A percentile compares a stretch with the other conserved stretches of the same genome.
Evolutionary conservation across 768 basidiomycete genomes (phyloP).

Genomic region (Stropharia rugosoannulata): DNA sequence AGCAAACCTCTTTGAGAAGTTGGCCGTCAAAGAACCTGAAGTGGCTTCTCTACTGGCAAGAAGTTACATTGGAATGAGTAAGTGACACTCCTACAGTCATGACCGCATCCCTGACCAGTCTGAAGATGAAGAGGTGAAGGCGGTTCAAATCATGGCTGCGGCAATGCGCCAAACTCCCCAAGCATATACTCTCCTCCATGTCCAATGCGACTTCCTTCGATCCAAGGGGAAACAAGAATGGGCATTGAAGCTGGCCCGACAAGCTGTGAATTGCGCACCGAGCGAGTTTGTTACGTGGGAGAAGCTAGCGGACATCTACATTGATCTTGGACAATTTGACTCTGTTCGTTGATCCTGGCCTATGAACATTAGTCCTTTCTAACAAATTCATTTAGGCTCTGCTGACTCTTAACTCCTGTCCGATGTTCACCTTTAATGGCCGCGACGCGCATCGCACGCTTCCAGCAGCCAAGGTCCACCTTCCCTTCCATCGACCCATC

Average conservation of each 20-base stretch:
- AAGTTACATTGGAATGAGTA: slow-evolving; percentile 97
- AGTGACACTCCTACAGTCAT: slow-evolving; percentile 28
- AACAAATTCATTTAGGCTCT: slow-evolving; percentile 48
- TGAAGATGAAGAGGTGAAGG: slow-evolving; percentile 97
- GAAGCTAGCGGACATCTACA: slow-evolving; percentile 93
- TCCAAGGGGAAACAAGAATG: slow-evolving; percentile 83
- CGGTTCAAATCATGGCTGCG: slow-evolving; percentile 86
- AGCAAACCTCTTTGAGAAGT: slow-evolving; percentile 92
- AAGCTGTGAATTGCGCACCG: slow-evolving; percentile 97
- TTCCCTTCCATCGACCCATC: slow-evolving; percentile 85
- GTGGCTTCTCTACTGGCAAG: slow-evolving; percentile 83
- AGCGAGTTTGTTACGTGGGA: slow-evolving; percentile 99
- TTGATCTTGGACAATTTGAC: slow-evolving; percentile 86
- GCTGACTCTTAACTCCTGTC: slow-evolving; percentile 96
- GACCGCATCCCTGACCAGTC: not conserved
- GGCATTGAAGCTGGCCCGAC: slow-evolving; percentile 88
- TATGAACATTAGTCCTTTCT: not conserved
- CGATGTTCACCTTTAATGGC: slow-evolving; percentile 99
- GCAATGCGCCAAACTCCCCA: slow-evolving; percentile 87
- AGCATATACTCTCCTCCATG: slow-evolving; percentile 92
- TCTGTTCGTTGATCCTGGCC: slow-evolving; percentile 39
- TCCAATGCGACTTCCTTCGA: slow-evolving; percentile 91
- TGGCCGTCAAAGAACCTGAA: slow-evolving; percentile 84
- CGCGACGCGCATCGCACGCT: slow-evolving; percentile 89
- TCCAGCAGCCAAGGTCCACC: slow-evolving; percentile 74